Conservation (phyloP, 306 rosid genomes). For the Prunus padus region DNA sequence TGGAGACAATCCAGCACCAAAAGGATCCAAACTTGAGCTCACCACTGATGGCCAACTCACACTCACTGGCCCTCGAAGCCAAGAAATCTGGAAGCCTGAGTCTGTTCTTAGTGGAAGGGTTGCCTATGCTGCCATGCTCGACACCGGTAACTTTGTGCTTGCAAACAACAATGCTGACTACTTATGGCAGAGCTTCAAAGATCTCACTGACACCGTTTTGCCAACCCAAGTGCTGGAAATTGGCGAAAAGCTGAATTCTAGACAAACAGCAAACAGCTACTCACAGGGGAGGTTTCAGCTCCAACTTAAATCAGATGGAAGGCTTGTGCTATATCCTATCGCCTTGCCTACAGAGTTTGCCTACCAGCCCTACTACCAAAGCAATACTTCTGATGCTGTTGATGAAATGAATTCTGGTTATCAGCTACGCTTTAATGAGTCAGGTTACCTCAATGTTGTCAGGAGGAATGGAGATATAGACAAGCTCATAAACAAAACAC, state of each 20-base stretch:
- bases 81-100: constrained; percentile 6
- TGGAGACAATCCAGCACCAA: constrained; percentile 17
- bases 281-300: constrained; percentile 32
- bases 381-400: not conserved
- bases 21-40: constrained; percentile 15
- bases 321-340: constrained; percentile 9
- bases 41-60: constrained; percentile 5
- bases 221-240: constrained; percentile 26
- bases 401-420: not conserved
- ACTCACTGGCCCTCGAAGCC: constrained; percentile 7
- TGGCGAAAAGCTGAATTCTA: constrained; percentile 11
- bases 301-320: constrained; percentile 3
- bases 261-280: constrained; percentile 14
- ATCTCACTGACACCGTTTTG: constrained; percentile 28
- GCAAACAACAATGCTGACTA: not conserved
- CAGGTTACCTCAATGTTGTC: constrained; percentile 22
- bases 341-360: constrained; percentile 2
- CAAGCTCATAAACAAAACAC: not conserved
- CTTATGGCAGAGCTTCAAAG: constrained; percentile 37
- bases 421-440: constrained; percentile 23
- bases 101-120: not conserved
- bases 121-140: constrained; percentile 11
- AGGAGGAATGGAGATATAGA: not conserved
- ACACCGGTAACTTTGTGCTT: constrained; percentile 32
- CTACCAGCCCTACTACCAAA: constrained; percentile 14